These are phyloP conservation scores for Penicillium sp. DNA, from an alignment of 2,329 filamentous ascomycete species.

Conservation along the genomic window DNA sequence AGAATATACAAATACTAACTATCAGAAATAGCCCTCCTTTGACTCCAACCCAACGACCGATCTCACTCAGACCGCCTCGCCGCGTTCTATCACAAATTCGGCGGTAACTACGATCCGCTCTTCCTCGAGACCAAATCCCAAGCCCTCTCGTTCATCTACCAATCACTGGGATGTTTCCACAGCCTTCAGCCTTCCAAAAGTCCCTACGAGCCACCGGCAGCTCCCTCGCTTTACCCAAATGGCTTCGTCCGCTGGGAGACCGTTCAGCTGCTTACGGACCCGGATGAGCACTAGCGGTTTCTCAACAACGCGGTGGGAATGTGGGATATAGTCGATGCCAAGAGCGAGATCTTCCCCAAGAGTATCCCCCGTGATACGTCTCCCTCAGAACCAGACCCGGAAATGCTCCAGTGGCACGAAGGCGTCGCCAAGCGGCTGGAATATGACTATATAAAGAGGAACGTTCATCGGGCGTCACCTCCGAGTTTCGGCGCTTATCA, in stretches of 20 bases:
- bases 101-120: constrained; percentile 74
- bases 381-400: constrained; percentile 70
- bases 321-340: constrained; percentile 76
- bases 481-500: constrained; percentile 31
- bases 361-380: constrained; percentile 68
- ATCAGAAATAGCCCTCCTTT: constrained; percentile 29
- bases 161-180: constrained; percentile 87
- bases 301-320: constrained; percentile 76
- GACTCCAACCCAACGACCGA: constrained; percentile 38
- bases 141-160: constrained; percentile 89
- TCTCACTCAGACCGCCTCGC: constrained; percentile 67
- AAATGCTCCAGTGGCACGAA: constrained; percentile 84
- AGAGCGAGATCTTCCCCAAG: constrained; percentile 59
- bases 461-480: constrained; percentile 35
- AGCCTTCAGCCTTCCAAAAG: constrained; percentile 71
- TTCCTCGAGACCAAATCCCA: constrained; percentile 74
- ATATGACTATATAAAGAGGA: constrained; percentile 56
- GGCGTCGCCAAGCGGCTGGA: constrained; percentile 70
- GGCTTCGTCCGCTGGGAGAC: constrained; percentile 95
- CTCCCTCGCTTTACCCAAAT: constrained; percentile 78
- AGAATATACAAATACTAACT: background rate
- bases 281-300: constrained; percentile 83
- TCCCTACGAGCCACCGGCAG: constrained; percentile 71
- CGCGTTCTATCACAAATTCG: constrained; percentile 72
- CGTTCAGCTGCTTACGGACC: constrained; percentile 82